These are phyloP conservation scores for Sanghuangporus weigelae DNA, from an alignment of 1,284 basidiomycete genomes.

Conservation along the genomic window DNA sequence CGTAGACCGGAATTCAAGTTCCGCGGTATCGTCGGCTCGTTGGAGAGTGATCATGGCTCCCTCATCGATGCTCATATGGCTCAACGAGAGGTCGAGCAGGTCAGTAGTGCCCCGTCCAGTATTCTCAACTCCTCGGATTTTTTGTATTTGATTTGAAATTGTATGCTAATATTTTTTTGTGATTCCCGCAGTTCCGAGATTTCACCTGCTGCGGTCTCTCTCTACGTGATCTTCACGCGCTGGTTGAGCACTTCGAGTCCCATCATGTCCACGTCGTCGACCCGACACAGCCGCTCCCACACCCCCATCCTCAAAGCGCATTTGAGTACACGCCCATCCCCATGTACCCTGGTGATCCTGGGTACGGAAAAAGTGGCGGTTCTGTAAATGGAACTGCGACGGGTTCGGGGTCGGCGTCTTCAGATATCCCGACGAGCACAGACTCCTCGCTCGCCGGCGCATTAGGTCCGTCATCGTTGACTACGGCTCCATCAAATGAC, in stretches of 20 bases:
- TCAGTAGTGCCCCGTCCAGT: constrained; percentile 30
- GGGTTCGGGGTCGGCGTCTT: constrained; percentile 16
- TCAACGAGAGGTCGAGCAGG: constrained; percentile 44
- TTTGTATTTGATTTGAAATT: not conserved
- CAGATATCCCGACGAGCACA: constrained; percentile 21
- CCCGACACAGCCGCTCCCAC: not conserved
- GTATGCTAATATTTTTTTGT: not conserved
- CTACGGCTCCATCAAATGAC: not conserved
- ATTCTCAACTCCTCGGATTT: constrained; percentile 1
- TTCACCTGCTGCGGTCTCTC: constrained; percentile 81
- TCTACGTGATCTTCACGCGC: constrained; percentile 76
- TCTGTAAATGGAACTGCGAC: not conserved
- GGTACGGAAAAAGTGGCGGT: not conserved
- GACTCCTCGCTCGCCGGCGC: constrained; percentile 14
- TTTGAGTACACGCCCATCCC: constrained; percentile 16
- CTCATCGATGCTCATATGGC: constrained; percentile 58
- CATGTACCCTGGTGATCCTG: constrained; percentile 1
- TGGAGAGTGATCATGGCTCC: constrained; percentile 56
- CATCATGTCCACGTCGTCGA: constrained; percentile 71
- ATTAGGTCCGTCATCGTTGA: not conserved
- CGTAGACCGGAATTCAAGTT: constrained; percentile 48
- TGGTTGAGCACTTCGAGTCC: constrained; percentile 84
- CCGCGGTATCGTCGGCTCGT: constrained; percentile 46
- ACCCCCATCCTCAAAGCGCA: not conserved
- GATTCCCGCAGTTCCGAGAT: constrained; percentile 55